Conservation (phyloP, 2,329 filamentous ascomycete species). For the Phoma herbarum region DNA sequence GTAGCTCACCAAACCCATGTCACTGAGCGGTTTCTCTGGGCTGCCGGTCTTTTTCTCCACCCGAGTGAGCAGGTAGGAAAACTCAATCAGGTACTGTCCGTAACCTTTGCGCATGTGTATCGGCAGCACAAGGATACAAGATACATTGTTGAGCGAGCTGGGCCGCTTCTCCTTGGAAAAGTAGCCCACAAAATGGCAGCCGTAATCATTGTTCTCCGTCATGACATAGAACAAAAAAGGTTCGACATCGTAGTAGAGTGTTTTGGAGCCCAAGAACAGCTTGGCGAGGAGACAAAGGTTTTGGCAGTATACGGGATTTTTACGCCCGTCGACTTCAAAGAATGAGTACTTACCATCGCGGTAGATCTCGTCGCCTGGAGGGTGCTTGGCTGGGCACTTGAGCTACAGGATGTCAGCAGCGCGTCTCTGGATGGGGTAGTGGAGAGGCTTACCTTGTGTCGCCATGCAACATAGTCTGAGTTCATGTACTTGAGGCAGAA, state of each 20-base stretch:
- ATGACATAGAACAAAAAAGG: constrained; percentile 98
- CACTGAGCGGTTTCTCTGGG: constrained; percentile 94
- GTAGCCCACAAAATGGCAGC: constrained; percentile 98
- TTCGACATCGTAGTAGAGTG: constrained; percentile 96
- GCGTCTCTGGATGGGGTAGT: no score
- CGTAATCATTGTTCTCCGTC: constrained; percentile 89
- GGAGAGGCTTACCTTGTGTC: constrained; percentile 72
- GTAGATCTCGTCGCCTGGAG: constrained; percentile 97
- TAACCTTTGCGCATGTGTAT: constrained; percentile 98
- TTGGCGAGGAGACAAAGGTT: constrained; percentile 96
- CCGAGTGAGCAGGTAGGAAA: constrained; percentile 93
- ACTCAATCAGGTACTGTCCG: constrained; percentile 95
- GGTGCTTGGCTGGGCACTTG: constrained; percentile 96
- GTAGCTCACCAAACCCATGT: constrained; percentile 97
- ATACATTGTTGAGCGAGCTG: constrained; percentile 95
- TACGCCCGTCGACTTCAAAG: constrained; percentile 96
- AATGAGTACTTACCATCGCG: constrained; percentile 89
- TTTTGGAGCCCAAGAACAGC: constrained; percentile 97
- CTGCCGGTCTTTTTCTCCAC: constrained; percentile 94
- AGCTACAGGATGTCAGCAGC: constrained; percentile 52
- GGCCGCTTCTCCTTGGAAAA: constrained; percentile 98
- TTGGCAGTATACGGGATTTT: constrained; percentile 98
- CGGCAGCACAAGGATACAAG: constrained; percentile 92
- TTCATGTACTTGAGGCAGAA: constrained; percentile 99
- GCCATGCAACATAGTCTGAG: constrained; percentile 97